Evolutionary conservation across 208 protist genomes (phyloP), one percentile per base, ranked within the genome.

Genomic region (Trypanosoma melophagium): DNA sequence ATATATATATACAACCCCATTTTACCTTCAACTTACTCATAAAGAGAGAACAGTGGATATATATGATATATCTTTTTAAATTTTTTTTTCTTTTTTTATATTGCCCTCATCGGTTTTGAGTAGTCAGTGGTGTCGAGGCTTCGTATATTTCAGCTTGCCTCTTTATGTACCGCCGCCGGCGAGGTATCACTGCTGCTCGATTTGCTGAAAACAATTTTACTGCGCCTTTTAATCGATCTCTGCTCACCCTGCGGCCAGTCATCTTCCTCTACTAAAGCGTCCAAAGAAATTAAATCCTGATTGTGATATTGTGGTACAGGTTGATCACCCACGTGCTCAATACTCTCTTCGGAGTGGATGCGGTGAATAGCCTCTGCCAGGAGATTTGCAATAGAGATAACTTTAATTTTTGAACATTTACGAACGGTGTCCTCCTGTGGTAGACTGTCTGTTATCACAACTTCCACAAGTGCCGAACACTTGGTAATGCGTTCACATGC

Each of bases 381-480:
- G 19, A 97, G 77, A 52, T 88, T 84, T n/a, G 85, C 83, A 35
- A 95, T 79, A 35, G 85, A 92, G 54, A 97, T 94, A 54, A 96
- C 84, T 62, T 88, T 87, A 21, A 96, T 83, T 67, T 95, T 94
- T 14, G 57, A 69, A 66, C 89, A 95, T 72, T 89, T 90, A 45
- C 76, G 66, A 44, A 69, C 42, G 12, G 75, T 76, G 53, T 84
- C 77, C 8, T 81, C 72, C 71, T 94, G 90, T 4, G 92, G 92
- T 67, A 98, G 97, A 66, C 90, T 97, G 72, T 98, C 92, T 1
- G 94, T 96, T 7, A 98, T 92, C 41, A 97, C 84, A 13, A 98
- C 83, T 68, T 95, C 83, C 17, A 93, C 82, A n/a, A 99, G 75
- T 5, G 84, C 89, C 14, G 78, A 71, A 60, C 87, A 97, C 28